Evolutionary conservation across 352 stramenopile species (phyloP).

Genomic region (Elongisporangium prolatum): DNA sequence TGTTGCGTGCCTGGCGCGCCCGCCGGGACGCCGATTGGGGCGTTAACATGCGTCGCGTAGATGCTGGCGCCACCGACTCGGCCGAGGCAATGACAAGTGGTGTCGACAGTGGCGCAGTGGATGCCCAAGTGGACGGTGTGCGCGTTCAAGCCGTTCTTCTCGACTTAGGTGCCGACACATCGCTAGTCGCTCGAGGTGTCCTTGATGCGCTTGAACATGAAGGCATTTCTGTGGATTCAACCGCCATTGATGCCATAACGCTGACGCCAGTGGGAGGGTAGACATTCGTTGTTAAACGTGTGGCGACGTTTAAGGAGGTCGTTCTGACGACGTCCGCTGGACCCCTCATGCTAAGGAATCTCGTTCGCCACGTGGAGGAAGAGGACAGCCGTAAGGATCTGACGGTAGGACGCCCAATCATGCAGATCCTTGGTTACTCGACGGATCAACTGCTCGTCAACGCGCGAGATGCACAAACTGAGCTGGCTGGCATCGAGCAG

Average conservation of each 20-base stretch:
- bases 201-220: conserved; percentile 1
- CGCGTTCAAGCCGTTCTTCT: conserved; percentile 1
- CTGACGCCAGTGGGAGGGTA: not conserved
- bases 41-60: too few species aligned
- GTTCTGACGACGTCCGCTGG: conserved; percentile 6
- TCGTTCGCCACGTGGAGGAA: conserved; percentile 6
- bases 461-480: too few species aligned
- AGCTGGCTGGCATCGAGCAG: too few species aligned
- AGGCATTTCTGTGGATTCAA: not conserved
- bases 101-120: conserved; percentile 1
- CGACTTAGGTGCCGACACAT: conserved; percentile 7
- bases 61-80: too few species aligned
- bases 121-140: not conserved
- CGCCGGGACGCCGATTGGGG: not conserved
- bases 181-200: conserved; percentile 5
- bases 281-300: not conserved
- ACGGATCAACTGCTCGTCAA: conserved; percentile 8
- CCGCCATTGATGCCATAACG: not conserved
- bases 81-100: too few species aligned
- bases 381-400: not conserved
- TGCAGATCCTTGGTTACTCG: conserved; percentile 7
- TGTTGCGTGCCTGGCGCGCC: not conserved
- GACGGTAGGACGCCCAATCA: conserved; percentile 11
- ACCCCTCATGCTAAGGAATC: conserved; percentile 5
- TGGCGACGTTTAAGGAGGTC: conserved; percentile 4